These are phyloP conservation scores for Piromyces finnis DNA, from an alignment of 192 early-diverging fungal genomes.

Conservation along the genomic window DNA sequence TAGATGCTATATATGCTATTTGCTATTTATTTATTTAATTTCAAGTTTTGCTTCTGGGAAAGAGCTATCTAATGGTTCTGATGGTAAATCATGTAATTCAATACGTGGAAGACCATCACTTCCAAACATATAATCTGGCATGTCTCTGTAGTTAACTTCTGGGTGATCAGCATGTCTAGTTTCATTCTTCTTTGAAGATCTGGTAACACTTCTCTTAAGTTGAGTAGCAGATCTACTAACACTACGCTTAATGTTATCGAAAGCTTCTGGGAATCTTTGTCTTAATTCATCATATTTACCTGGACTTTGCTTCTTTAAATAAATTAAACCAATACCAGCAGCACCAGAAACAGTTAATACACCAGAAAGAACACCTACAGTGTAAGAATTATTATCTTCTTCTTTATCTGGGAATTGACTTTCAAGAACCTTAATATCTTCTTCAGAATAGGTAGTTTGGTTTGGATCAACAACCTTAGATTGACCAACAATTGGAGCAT, in stretches of 20 bases:
- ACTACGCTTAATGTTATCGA: neutral
- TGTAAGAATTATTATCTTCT: neutral
- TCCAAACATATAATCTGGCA: neutral
- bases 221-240: neutral
- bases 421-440: neutral
- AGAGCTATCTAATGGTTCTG: neutral
- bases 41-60: neutral
- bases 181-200: neutral
- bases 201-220: neutral
- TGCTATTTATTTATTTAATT: no score
- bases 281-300: neutral
- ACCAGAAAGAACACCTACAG: neutral
- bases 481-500: neutral
- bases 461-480: neutral
- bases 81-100: neutral
- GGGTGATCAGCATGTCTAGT: neutral
- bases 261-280: neutral
- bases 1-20: no score
- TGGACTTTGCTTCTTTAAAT: neutral
- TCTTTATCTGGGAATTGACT: neutral
- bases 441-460: neutral
- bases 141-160: neutral
- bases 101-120: neutral
- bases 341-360: neutral
- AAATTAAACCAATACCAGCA: neutral